Percentiles rank a stretch among this genome's conserved stretches.
These are phyloP conservation scores for Pseudozyma hubeiensis DNA, from an alignment of 1,284 basidiomycete species.

Conservation along the genomic window DNA sequence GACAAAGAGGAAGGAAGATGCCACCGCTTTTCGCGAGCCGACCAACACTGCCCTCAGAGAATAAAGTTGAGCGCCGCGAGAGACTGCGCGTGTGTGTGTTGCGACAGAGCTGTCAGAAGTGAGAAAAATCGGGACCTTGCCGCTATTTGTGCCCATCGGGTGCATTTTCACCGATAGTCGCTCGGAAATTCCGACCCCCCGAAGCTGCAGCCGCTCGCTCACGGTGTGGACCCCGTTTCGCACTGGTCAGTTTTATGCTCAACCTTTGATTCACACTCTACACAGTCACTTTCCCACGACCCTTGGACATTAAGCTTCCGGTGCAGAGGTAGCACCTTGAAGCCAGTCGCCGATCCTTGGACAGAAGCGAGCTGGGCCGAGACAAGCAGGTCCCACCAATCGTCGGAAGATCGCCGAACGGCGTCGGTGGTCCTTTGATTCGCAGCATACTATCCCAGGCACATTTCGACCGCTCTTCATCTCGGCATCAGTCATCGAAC, in stretches of 20 bases:
- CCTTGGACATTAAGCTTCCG: too few relatives aligned
- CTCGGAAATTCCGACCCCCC: slow-evolving; percentile 1
- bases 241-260: background rate
- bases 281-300: too few relatives aligned
- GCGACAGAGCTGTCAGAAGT: too few relatives aligned
- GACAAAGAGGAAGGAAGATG: too few relatives aligned
- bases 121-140: too few relatives aligned
- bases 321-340: too few relatives aligned
- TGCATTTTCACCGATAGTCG: background rate
- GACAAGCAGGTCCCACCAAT: background rate
- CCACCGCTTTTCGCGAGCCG: too few relatives aligned
- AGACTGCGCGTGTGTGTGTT: too few relatives aligned
- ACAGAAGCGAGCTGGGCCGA: background rate
- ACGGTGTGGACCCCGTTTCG: background rate
- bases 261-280: background rate
- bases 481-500: background rate
- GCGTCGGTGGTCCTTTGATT: background rate
- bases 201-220: background rate
- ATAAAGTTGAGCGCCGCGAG: too few relatives aligned
- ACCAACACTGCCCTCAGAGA: too few relatives aligned
- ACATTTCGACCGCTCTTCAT: background rate
- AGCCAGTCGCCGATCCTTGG: too few relatives aligned
- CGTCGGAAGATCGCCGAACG: slow-evolving; percentile 5
- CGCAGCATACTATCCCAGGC: slow-evolving; percentile 5
- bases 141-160: background rate